phyloP scores from a whole-genome alignment of 768 basidiomycete species.

The Phylloporus sp. region DNA sequence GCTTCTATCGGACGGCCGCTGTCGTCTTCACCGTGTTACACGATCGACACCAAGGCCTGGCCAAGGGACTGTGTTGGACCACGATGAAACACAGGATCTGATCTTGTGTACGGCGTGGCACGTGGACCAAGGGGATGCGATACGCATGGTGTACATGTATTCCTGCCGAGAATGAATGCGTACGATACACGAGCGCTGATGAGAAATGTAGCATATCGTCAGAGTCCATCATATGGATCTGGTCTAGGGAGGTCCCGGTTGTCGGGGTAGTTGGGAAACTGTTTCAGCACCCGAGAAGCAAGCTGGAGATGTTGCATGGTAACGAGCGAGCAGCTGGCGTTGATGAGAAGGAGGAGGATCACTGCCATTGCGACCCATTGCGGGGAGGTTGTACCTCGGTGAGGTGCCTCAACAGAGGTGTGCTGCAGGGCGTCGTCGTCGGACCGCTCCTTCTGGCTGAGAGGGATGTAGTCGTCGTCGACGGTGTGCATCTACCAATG shows the following conservation, averaged over 20 bases:
- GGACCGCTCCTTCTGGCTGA: constrained; percentile 9
- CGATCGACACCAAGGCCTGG: neutral
- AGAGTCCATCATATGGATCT: constrained; percentile 30
- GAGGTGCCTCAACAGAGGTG: constrained; percentile 4
- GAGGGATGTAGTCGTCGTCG: constrained; percentile 8
- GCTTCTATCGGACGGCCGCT: neutral
- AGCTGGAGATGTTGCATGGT: constrained; percentile 14
- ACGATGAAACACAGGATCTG: constrained; percentile 4
- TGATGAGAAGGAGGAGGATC: constrained; percentile 21
- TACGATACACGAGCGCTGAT: neutral
- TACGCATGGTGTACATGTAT: neutral
- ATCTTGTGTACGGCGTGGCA: neutral
- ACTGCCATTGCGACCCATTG: constrained; percentile 15
- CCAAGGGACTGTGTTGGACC: neutral
- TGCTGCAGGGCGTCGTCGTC: constrained; percentile 1
- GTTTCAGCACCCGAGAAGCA: constrained; percentile 14
- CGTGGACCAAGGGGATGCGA: neutral
- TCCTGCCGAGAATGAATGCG: constrained; percentile 1
- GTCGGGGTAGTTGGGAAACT: constrained; percentile 18
- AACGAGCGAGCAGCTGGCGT: constrained; percentile 20
- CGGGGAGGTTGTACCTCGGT: neutral
- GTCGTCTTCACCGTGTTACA: neutral
- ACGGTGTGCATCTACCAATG: constrained; percentile 17
- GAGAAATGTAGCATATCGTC: constrained; percentile 1
- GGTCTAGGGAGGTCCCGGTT: constrained; percentile 29